phyloP scores from a whole-genome alignment of 306 rosid genomes.

The Rosa multiflora region DNA sequence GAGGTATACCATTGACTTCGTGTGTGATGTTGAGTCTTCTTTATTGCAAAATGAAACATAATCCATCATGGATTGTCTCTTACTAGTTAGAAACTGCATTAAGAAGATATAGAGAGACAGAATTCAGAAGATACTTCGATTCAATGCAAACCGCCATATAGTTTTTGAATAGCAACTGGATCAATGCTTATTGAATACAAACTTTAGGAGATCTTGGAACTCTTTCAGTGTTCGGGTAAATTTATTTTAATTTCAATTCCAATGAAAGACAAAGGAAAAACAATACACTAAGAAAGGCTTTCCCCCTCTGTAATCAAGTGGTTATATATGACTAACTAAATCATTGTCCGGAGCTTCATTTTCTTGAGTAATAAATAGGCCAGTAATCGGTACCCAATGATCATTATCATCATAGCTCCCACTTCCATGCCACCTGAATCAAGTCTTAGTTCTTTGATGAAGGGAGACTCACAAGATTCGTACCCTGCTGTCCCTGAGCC shows the following conservation, averaged over 20 bases:
- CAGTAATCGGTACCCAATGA: slow-evolving; percentile 5
- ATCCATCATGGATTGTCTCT: no score
- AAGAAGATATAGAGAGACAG: no score
- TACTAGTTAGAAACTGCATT: not conserved
- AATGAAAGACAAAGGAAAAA: not conserved
- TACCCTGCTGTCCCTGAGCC: not conserved
- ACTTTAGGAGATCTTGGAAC: not conserved
- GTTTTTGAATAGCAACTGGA: not conserved
- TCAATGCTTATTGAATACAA: not conserved
- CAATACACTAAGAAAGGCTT: not conserved
- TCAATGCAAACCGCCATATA: not conserved
- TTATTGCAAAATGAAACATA: no score
- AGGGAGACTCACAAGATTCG: not conserved
- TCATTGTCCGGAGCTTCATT: slow-evolving; percentile 18
- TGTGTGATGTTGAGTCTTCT: no score
- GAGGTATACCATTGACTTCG: not conserved
- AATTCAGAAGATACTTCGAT: not conserved
- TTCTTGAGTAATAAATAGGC: slow-evolving; percentile 10
- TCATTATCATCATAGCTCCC: slow-evolving; percentile 22
- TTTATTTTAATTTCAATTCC: not conserved
- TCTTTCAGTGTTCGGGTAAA: not conserved
- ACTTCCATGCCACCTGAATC: slow-evolving; percentile 15
- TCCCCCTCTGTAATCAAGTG: not conserved
- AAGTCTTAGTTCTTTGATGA: slow-evolving; percentile 15
- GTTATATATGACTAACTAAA: not conserved